A percentile compares a stretch with the other conserved stretches of the same genome.
Evolutionary conservation across 2,329 filamentous ascomycete genomes (phyloP).

Genomic region (Lachnellula suecica): DNA sequence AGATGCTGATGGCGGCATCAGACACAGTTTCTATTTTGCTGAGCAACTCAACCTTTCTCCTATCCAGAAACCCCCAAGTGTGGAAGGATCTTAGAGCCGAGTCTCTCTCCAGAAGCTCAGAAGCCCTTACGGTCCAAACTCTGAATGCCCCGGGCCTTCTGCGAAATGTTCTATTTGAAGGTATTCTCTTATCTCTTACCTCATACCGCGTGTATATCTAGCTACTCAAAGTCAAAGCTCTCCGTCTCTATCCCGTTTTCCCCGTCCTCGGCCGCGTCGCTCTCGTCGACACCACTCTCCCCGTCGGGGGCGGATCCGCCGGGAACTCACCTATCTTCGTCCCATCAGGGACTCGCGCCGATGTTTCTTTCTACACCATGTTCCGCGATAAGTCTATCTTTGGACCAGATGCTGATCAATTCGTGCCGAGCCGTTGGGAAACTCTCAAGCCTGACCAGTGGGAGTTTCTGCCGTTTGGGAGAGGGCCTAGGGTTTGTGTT

Average conservation of each 20-base stretch:
- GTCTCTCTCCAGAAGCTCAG: not conserved
- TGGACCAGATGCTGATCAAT: not conserved
- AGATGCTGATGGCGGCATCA: constrained; percentile 1
- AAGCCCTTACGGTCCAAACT: not conserved
- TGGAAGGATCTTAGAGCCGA: not conserved
- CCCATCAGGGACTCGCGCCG: not conserved
- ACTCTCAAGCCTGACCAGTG: constrained; percentile 36
- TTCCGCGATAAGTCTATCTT: not conserved
- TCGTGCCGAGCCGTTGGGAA: constrained; percentile 1
- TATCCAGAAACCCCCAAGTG: not conserved
- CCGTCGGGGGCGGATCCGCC: not conserved
- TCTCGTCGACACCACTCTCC: not conserved
- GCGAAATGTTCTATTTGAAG: not conserved
- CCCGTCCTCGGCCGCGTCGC: not conserved
- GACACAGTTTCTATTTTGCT: not conserved
- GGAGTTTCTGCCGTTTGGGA: constrained; percentile 72
- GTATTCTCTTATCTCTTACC: not conserved
- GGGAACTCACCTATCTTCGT: not conserved
- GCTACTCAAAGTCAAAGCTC: not conserved
- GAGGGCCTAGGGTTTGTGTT: constrained; percentile 69
- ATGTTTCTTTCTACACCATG: not conserved
- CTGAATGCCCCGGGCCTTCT: not conserved
- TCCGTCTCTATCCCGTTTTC: not conserved
- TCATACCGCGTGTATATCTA: not conserved
- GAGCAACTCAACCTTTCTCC: not conserved